Conservation (phyloP, 306 rosid species). For the Arachis stenosperma region DNA sequence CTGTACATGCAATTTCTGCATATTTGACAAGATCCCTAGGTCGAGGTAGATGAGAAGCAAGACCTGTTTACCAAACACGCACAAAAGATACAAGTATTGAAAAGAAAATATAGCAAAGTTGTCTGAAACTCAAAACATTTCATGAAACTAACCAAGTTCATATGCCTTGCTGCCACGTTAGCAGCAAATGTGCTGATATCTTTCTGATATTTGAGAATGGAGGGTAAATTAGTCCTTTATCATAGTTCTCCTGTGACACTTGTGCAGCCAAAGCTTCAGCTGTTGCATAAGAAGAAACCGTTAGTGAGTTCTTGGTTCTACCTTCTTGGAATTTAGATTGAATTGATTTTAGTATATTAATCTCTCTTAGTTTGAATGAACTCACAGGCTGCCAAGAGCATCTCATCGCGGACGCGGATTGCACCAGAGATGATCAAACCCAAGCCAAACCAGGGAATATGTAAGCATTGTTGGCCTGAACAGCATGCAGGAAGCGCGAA, state of each 20-base stretch:
- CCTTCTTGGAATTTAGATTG: no score
- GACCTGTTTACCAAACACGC: conserved; percentile 54
- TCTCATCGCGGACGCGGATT: conserved; percentile 86
- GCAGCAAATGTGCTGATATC: conserved; percentile 97
- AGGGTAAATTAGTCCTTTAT: conserved; percentile 92
- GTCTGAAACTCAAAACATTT: conserved; percentile 15
- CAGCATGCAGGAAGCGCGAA: conserved; percentile 34
- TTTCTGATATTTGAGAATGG: conserved; percentile 91
- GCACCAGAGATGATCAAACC: conserved; percentile 97
- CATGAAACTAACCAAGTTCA: conserved; percentile 73
- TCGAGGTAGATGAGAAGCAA: conserved; percentile 91
- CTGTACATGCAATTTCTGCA: conserved; percentile 97
- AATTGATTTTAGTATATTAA: neutral
- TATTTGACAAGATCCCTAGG: conserved; percentile 89
- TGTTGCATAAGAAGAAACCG: conserved; percentile 43
- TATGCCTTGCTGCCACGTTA: conserved; percentile 78
- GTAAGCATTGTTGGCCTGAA: conserved; percentile 97
- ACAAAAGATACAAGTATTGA: conserved; percentile 19
- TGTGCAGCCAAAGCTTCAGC: conserved; percentile 94
- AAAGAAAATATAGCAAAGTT: neutral
- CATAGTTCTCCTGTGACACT: conserved; percentile 74
- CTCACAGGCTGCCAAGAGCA: conserved; percentile 99
- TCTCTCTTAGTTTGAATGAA: conserved; percentile 26
- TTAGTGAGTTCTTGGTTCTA: conserved; percentile 35
- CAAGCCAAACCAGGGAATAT: conserved; percentile 95